A percentile compares a stretch with the other conserved stretches of the same genome.
These are phyloP conservation scores for Fennellomyces sp. DNA, from an alignment of 371 early-diverging fungal species.

Conservation along the genomic window DNA sequence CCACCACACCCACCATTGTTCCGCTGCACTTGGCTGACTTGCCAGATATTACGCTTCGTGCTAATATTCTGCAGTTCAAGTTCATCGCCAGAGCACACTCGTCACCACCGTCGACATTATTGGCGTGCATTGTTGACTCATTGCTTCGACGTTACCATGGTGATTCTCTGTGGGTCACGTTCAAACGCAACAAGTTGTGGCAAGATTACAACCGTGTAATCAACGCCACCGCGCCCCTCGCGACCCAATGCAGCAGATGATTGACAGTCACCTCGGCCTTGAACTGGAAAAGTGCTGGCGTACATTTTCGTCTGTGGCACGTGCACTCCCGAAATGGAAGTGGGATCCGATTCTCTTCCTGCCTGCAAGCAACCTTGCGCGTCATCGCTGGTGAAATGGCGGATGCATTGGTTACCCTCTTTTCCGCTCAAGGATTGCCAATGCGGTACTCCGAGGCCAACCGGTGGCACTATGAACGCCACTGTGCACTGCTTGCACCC, in stretches of 20 bases:
- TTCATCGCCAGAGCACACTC: neutral
- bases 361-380: neutral
- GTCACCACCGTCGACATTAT: neutral
- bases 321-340: neutral
- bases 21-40: neutral
- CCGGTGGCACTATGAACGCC: neutral
- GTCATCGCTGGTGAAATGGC: constrained; percentile 14
- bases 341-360: constrained; percentile 2
- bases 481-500: neutral
- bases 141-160: neutral
- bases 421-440: constrained; percentile 6
- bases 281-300: too few relatives aligned
- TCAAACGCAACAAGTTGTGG: neutral
- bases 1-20: constrained; percentile 1
- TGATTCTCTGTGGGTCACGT: neutral
- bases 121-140: neutral
- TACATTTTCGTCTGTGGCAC: too few relatives aligned
- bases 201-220: neutral
- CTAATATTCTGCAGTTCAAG: constrained; percentile 1
- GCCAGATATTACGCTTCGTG: neutral
- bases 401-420: constrained; percentile 5
- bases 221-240: neutral
- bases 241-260: neutral
- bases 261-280: neutral
- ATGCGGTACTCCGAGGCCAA: neutral